Evolutionary conservation across 768 basidiomycete species (phyloP).

Genomic region (Pholiota microspora): DNA sequence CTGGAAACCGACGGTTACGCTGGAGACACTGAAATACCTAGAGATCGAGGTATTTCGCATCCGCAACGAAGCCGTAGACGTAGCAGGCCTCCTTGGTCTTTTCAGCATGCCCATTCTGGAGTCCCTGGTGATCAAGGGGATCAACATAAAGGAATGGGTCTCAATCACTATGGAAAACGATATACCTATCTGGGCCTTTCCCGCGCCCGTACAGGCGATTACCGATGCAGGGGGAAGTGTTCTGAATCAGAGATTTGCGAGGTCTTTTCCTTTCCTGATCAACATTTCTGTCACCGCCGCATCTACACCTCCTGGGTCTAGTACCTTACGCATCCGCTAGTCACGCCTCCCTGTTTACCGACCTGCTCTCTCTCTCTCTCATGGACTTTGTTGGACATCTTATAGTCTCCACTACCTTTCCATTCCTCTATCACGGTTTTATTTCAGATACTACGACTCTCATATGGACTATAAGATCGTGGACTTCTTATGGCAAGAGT

Average conservation of each 20-base stretch:
- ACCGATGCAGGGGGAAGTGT: neutral
- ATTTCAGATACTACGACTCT: too few species aligned
- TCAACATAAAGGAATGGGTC: constrained; percentile 17
- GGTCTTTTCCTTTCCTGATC: constrained; percentile 15
- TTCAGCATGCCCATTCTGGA: constrained; percentile 18
- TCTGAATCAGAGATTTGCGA: neutral
- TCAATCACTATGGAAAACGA: constrained; percentile 10
- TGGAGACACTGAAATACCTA: constrained; percentile 16
- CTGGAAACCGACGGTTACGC: constrained; percentile 14
- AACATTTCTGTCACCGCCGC: constrained; percentile 4
- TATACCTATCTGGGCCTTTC: constrained; percentile 8
- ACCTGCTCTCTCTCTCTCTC: too few species aligned
- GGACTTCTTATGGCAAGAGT: too few species aligned
- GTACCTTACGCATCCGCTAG: neutral
- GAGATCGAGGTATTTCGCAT: constrained; percentile 20
- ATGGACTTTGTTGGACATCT: too few species aligned
- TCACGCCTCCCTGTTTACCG: neutral
- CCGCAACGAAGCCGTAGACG: constrained; percentile 16
- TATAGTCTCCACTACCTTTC: too few species aligned
- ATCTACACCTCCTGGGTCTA: neutral
- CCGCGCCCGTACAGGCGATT: neutral
- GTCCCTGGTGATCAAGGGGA: constrained; percentile 10
- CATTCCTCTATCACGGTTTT: too few species aligned
- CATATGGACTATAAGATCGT: too few species aligned
- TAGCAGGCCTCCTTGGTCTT: constrained; percentile 17